Conservation (phyloP, 2,329 filamentous ascomycete genomes). For the Cytospora leucostoma region DNA sequence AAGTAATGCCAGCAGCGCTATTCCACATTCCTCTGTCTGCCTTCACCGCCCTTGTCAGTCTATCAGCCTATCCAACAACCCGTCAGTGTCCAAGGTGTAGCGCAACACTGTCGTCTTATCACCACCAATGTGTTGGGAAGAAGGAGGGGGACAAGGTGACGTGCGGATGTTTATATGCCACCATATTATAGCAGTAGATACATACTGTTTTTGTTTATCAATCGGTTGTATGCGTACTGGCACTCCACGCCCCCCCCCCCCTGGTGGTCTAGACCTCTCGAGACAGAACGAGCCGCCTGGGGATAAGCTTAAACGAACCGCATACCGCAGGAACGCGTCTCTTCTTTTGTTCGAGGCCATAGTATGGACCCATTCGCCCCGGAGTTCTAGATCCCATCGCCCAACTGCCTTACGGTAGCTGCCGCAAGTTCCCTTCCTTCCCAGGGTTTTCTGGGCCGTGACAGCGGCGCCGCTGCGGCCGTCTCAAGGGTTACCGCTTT, state of each 20-base stretch:
- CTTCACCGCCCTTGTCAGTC: neutral
- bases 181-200: neutral
- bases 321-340: constrained; percentile 3
- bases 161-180: no score
- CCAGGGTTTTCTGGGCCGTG: neutral
- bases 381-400: constrained; percentile 17
- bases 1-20: neutral
- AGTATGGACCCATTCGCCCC: constrained; percentile 18
- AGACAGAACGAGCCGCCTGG: constrained; percentile 8
- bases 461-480: neutral
- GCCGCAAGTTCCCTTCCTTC: constrained; percentile 1
- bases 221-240: constrained; percentile 1
- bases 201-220: constrained; percentile 7
- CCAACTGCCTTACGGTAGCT: neutral
- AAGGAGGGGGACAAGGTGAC: no score
- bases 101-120: neutral
- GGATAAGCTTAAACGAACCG: constrained; percentile 23
- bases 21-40: neutral
- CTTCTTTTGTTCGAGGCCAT: neutral
- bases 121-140: neutral
- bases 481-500: neutral
- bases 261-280: constrained; percentile 21
- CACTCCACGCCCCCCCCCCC: constrained; percentile 15
- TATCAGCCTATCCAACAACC: neutral
- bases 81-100: neutral